phyloP scores from a whole-genome alignment of 2,329 filamentous ascomycete species.

The Lachnellula cervina region DNA sequence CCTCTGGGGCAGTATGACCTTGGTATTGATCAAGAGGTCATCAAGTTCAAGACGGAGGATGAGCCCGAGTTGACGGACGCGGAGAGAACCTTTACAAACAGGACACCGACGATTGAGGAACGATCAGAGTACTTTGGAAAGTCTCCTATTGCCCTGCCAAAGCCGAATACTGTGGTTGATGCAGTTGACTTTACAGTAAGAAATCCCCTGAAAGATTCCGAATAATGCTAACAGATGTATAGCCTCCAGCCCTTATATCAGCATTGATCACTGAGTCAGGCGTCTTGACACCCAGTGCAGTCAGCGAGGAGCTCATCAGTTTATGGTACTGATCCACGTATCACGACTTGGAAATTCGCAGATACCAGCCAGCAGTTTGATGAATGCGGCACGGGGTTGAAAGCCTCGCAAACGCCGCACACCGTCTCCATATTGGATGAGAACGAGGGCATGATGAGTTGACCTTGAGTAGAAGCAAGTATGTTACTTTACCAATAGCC shows the following conservation, averaged over 20 bases:
- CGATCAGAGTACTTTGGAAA: slow-evolving; percentile 26
- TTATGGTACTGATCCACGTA: slow-evolving; percentile 26
- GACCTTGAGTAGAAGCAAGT: too few species aligned
- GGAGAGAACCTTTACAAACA: slow-evolving; percentile 18
- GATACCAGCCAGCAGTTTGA: neutral
- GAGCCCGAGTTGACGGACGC: slow-evolving; percentile 39
- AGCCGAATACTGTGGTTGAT: slow-evolving; percentile 32
- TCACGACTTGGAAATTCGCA: neutral
- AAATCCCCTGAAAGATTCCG: neutral
- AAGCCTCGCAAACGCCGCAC: neutral
- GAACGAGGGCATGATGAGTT: too few species aligned
- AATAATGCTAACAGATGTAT: slow-evolving; percentile 23
- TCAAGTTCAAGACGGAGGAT: slow-evolving; percentile 64
- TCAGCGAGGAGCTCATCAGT: slow-evolving; percentile 62
- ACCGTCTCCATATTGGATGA: neutral
- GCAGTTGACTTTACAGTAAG: slow-evolving; percentile 68
- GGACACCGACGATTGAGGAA: slow-evolving; percentile 19
- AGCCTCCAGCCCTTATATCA: slow-evolving; percentile 65
- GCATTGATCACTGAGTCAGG: slow-evolving; percentile 74
- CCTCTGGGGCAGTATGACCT: slow-evolving; percentile 77
- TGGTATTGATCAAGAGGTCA: slow-evolving; percentile 71
- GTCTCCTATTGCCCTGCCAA: slow-evolving; percentile 10
- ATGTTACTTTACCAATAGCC: too few species aligned
- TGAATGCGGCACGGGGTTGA: too few species aligned
- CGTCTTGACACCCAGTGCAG: slow-evolving; percentile 63